phyloP scores from a whole-genome alignment of 2,329 filamentous ascomycete genomes.

The Curvularia sp. region DNA sequence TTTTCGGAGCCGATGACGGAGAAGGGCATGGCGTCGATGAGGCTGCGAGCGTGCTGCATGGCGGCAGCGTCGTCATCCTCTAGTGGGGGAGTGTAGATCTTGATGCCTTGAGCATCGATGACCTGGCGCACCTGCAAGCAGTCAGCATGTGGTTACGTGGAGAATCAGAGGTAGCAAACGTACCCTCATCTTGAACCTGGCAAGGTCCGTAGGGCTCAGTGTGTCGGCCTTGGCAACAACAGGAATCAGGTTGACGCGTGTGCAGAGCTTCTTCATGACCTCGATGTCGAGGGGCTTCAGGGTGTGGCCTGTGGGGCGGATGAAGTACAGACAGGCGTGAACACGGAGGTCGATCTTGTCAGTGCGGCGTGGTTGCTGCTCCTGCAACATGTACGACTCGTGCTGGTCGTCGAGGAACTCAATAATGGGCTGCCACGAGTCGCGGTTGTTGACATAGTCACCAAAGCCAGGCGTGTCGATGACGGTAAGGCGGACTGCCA shows the following conservation, averaged over 20 bases:
- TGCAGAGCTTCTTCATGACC: conserved; percentile 99
- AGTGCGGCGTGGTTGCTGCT: conserved; percentile 96
- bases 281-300: conserved; percentile 98
- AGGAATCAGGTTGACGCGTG: conserved; percentile 96
- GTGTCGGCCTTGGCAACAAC: conserved; percentile 99
- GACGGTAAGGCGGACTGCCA: conserved; percentile 89
- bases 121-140: conserved; percentile 80
- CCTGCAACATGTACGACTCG: conserved; percentile 99
- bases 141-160: conserved; percentile 20
- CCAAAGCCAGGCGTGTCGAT: conserved; percentile 99
- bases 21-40: conserved; percentile 98
- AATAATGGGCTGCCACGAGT: conserved; percentile 99
- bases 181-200: conserved; percentile 95
- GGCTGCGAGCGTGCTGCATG: conserved; percentile 88
- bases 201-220: conserved; percentile 87
- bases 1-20: conserved; percentile 99
- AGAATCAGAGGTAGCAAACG: conserved; percentile 39
- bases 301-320: conserved; percentile 96
- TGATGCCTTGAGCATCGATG: conserved; percentile 98
- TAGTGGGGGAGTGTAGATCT: conserved; percentile 97
- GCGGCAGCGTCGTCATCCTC: conserved; percentile 98
- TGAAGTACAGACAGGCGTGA: conserved; percentile 98
- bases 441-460: conserved; percentile 99
- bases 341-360: conserved; percentile 99
- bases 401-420: conserved; percentile 99